A percentile compares a stretch with the other conserved stretches of the same genome.
Conservation (phyloP, 1,284 basidiomycete species). For the Leccinum griseonigrum region DNA sequence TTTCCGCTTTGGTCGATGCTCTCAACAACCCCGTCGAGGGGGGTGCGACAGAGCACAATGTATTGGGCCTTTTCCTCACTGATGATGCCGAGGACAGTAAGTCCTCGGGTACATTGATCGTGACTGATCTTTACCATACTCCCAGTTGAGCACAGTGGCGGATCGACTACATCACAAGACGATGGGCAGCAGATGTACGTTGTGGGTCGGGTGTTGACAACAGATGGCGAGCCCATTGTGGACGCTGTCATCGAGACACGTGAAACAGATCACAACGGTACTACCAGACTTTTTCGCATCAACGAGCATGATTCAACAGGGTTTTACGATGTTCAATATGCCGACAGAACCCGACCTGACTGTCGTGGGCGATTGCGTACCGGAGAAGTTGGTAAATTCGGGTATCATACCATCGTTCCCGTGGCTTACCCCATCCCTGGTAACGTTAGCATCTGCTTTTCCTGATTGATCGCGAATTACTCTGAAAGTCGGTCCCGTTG, state of each 20-base stretch:
- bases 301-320: constrained; percentile 30
- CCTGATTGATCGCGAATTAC: background rate
- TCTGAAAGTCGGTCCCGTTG: constrained; percentile 53
- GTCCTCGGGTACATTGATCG: constrained; percentile 23
- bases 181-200: constrained; percentile 84
- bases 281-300: background rate
- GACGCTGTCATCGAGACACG: constrained; percentile 76
- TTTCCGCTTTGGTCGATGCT: constrained; percentile 75
- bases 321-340: constrained; percentile 66
- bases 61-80: constrained; percentile 85
- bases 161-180: constrained; percentile 73
- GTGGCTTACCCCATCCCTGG: constrained; percentile 76
- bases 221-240: constrained; percentile 65
- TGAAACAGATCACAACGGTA: constrained; percentile 68
- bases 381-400: constrained; percentile 64
- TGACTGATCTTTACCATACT: background rate
- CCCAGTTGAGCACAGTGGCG: constrained; percentile 52
- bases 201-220: constrained; percentile 65
- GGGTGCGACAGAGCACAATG: constrained; percentile 70
- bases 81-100: constrained; percentile 74
- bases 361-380: constrained; percentile 72
- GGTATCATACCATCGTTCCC: constrained; percentile 77
- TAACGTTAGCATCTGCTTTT: constrained; percentile 45
- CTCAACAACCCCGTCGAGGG: constrained; percentile 71
- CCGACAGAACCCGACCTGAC: constrained; percentile 59